phyloP scores from a whole-genome alignment of 2,329 filamentous ascomycete genomes.

The Scedosporium apiospermum region DNA sequence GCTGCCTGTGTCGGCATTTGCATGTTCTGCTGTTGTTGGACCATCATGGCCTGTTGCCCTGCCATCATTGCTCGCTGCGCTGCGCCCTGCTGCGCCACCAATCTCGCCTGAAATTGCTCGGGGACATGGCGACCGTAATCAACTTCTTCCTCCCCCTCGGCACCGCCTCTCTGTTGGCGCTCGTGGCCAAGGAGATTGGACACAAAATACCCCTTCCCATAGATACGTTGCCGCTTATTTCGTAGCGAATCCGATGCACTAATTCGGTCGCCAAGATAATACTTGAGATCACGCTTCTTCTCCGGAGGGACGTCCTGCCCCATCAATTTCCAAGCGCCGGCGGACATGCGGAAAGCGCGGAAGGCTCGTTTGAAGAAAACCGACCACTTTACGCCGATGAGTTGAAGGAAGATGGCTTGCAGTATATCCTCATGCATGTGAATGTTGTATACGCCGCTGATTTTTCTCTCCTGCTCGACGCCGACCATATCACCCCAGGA shows the following conservation, averaged over 20 bases:
- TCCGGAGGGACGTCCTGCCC: conserved; percentile 18
- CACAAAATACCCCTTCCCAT: conserved; percentile 33
- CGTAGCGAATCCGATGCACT: conserved; percentile 15
- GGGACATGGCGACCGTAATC: conserved; percentile 16
- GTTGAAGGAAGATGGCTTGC: conserved; percentile 41
- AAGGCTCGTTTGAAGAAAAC: conserved; percentile 31
- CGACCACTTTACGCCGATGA: conserved; percentile 37
- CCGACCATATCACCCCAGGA: conserved; percentile 33
- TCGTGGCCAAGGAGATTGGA: conserved; percentile 27
- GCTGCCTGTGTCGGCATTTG: too few species aligned
- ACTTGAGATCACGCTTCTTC: conserved; percentile 19
- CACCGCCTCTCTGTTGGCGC: conserved; percentile 12
- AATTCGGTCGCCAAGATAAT: conserved; percentile 24
- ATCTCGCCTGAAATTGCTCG: neutral
- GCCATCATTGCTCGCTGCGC: neutral
- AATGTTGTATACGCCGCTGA: conserved; percentile 38
- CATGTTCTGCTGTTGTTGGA: neutral
- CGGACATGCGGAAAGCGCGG: conserved; percentile 17
- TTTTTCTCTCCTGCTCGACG: conserved; percentile 34
- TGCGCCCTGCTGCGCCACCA: neutral
- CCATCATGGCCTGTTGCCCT: neutral
- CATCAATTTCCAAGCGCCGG: conserved; percentile 25
- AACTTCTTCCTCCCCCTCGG: conserved; percentile 29
- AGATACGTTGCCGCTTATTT: conserved; percentile 19
- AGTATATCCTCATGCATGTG: conserved; percentile 43